Evolutionary conservation across 2,329 filamentous ascomycete species (phyloP), one percentile per base, ranked within the genome.

Genomic region (Fusarium sp.): DNA sequence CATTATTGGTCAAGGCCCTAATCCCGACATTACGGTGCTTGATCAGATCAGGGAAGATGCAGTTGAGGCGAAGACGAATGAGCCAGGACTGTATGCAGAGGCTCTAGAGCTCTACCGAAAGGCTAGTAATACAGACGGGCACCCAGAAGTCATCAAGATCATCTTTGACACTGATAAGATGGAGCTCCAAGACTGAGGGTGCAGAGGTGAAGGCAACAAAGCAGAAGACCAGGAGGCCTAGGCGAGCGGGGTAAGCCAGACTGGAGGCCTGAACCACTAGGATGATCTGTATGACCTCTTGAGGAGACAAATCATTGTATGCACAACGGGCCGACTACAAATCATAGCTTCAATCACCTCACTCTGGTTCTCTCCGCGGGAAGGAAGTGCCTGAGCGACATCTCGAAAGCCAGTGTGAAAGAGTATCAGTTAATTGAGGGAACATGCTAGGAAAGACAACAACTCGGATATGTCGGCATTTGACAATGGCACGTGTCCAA

Each of bases 11-110:
- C 10, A 31, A 50, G 25, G 33, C 8, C 25, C 55, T 2, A 50
- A 50, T 58, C 33, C 25, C 15, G 42, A 58, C 7, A 25, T 58
- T 6, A 20, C 55, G 3, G 18, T 56, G 4, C 54, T 47, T 33
- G 54, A 56, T 29, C n/a, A 46, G n/a, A 22, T 47, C 13, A 56
- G 4, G 22, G 41, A 56, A 14, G 38, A 33, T 47, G 39, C 54
- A 27, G 8, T 47, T 47, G 54, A 56, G 11, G 54, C 31, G 2
- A 56, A 36, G 31, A 18, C 8, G 7, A 47, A 33, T 13, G 41
- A 56, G 7, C 41, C 54, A 17, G 31, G 12, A 5, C 7, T 35
- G 10, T 56, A 9, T 5, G 17, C 22, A 10, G 10, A 56, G 22
- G 41, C 41, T 17, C 2, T 56, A 8, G 11, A 36, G 18, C n/a